Evolutionary conservation across 768 basidiomycete genomes (phyloP).

Genomic region (Lactarius tabidus): DNA sequence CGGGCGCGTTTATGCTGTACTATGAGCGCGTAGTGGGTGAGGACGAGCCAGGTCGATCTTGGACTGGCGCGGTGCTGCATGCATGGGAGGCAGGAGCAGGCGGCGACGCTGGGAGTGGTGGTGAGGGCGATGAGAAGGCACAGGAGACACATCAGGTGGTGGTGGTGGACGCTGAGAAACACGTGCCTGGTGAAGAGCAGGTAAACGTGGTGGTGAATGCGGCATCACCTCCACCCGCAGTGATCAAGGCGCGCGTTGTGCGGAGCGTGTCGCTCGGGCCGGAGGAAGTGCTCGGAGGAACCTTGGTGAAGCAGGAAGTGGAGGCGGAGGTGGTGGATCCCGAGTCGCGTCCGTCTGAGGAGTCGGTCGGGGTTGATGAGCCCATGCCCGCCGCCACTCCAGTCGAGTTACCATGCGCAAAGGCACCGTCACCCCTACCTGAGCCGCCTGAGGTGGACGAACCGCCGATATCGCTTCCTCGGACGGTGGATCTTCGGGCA

Average conservation of each 20-base stretch:
- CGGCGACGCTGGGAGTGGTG: slow-evolving; percentile 13
- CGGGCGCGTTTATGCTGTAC: slow-evolving; percentile 88
- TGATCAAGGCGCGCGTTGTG: slow-evolving; percentile 23
- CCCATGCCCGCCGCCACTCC: not conserved
- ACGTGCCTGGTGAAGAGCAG: not conserved
- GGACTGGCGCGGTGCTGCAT: slow-evolving; percentile 29
- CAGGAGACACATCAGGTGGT: not conserved
- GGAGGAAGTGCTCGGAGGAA: not conserved
- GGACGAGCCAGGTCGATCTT: not conserved
- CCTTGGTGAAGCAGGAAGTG: not conserved
- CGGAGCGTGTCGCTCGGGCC: slow-evolving; percentile 27
- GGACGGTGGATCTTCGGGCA: slow-evolving; percentile 29
- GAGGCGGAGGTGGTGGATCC: not conserved
- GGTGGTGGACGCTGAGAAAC: not conserved
- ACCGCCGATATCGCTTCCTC: slow-evolving; percentile 24
- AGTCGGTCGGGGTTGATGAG: not conserved
- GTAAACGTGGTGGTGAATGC: not conserved
- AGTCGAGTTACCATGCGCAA: slow-evolving; percentile 4
- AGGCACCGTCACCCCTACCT: slow-evolving; percentile 12
- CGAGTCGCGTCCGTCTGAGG: not conserved
- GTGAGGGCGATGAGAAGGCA: slow-evolving; percentile 24
- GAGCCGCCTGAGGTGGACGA: slow-evolving; percentile 20
- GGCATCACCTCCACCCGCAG: not conserved
- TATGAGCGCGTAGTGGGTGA: slow-evolving; percentile 63
- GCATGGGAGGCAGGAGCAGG: slow-evolving; percentile 10